These are phyloP conservation scores for Camellia oleifera DNA, from an alignment of 179 eudicot species.

Conservation along the genomic window DNA sequence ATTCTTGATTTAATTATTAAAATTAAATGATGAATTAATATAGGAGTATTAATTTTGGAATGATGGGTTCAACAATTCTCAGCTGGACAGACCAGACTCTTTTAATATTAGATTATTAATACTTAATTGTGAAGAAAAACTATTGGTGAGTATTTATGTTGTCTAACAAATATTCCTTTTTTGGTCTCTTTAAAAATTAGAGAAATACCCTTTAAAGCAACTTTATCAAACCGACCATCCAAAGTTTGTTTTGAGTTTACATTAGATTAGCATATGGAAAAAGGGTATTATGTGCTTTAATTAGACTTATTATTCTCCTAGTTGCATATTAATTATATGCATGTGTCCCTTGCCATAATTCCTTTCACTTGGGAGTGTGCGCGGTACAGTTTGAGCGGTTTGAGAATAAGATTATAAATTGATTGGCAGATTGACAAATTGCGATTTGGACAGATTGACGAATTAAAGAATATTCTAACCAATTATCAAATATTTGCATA, in stretches of 20 bases:
- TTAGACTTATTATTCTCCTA: background rate
- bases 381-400: too few species aligned
- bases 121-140: background rate
- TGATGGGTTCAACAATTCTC: background rate
- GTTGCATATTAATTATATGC: background rate
- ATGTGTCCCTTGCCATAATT: too few species aligned
- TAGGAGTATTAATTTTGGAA: background rate
- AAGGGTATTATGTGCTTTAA: background rate
- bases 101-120: background rate
- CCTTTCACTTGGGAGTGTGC: too few species aligned
- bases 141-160: background rate
- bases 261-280: background rate
- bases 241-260: background rate
- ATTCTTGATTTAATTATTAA: background rate
- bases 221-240: background rate
- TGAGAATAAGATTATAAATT: too few species aligned
- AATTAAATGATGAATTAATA: background rate
- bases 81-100: conserved; percentile 4
- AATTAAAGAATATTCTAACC: too few species aligned
- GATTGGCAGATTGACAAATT: too few species aligned
- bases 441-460: too few species aligned
- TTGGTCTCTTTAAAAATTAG: background rate
- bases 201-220: background rate
- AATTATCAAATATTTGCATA: too few species aligned
- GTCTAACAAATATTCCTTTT: conserved; percentile 7